Evolutionary conservation across 306 rosid species (phyloP).

Genomic region (Cercis canadensis): DNA sequence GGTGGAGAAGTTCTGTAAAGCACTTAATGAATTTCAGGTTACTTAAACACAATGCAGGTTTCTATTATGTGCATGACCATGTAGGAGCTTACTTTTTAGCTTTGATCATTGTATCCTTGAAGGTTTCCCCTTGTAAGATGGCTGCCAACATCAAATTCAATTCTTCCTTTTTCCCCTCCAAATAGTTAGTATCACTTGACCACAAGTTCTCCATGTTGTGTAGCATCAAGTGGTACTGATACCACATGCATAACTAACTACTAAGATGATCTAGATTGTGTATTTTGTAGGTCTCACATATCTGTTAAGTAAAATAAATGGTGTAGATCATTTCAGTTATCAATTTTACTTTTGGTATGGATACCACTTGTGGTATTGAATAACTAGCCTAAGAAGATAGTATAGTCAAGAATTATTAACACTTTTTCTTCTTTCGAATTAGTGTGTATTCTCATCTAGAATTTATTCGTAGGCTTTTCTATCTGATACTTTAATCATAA

Average conservation of each 20-base stretch:
- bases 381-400: too few species aligned
- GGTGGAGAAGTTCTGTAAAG: constrained; percentile 9
- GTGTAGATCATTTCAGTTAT: background rate
- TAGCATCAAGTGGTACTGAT: background rate
- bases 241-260: too few species aligned
- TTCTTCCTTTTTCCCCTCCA: background rate
- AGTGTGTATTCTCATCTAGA: constrained; percentile 4
- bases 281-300: too few species aligned
- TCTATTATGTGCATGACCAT: background rate
- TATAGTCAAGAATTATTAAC: background rate
- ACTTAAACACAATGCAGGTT: background rate
- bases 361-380: too few species aligned
- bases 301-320: too few species aligned
- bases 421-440: constrained; percentile 2
- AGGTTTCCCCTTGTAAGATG: constrained; percentile 1
- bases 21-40: constrained; percentile 14
- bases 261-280: too few species aligned
- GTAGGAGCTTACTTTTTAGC: background rate
- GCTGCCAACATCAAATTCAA: background rate
- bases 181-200: too few species aligned
- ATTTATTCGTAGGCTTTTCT: background rate
- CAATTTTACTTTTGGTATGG: too few species aligned
- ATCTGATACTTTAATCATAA: constrained; percentile 13
- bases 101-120: background rate
- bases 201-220: background rate